Conservation (phyloP, 768 basidiomycete species). For the Amanita exitialis region DNA sequence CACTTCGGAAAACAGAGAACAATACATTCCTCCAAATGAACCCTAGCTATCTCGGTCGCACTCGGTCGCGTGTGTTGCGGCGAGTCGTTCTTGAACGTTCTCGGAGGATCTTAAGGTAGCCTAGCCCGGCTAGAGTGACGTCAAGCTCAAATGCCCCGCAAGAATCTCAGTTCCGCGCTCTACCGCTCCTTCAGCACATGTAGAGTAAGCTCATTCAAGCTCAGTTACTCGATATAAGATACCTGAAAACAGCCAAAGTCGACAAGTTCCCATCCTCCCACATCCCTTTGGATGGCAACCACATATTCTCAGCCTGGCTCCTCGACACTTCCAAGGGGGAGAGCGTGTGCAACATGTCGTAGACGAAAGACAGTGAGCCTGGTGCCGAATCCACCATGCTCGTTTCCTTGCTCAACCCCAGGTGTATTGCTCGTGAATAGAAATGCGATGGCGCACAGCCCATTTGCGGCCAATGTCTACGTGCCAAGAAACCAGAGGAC, state of each 20-base stretch:
- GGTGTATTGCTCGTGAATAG: constrained; percentile 17
- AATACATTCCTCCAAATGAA: neutral
- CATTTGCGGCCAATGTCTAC: constrained; percentile 39
- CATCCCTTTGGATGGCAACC: neutral
- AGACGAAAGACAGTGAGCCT: constrained; percentile 18
- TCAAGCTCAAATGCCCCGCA: constrained; percentile 2
- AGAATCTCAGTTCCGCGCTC: neutral
- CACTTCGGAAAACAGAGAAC: neutral
- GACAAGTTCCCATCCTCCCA: neutral
- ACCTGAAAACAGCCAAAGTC: neutral
- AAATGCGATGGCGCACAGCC: constrained; percentile 47
- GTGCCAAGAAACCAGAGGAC: constrained; percentile 38
- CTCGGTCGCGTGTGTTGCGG: constrained; percentile 1
- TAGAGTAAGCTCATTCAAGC: neutral
- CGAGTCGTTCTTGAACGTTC: neutral
- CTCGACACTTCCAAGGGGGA: constrained; percentile 16
- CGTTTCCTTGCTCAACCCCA: neutral
- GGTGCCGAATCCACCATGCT: neutral
- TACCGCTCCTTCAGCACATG: neutral
- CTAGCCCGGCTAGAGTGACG: constrained; percentile 3
- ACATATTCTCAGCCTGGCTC: neutral
- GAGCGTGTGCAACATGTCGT: constrained; percentile 21
- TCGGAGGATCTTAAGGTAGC: constrained; percentile 1
- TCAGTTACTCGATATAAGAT: neutral
- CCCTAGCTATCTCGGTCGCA: constrained; percentile 1